Conservation (phyloP, 116 monocot species). For the Zostera marina region DNA sequence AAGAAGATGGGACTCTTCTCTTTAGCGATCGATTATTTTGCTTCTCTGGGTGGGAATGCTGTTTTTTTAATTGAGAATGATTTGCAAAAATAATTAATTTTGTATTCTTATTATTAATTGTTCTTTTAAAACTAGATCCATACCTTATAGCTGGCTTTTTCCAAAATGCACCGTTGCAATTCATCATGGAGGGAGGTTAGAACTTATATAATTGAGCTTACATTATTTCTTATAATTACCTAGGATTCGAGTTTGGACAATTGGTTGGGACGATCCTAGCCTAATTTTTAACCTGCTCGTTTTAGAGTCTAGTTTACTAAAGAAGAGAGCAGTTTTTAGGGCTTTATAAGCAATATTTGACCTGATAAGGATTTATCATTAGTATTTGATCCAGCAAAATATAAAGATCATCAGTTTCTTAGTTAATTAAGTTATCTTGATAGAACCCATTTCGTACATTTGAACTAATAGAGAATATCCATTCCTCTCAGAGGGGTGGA, state of each 20-base stretch:
- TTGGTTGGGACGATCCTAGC: too few species aligned
- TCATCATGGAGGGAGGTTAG: constrained; percentile 96
- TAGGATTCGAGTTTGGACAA: background rate
- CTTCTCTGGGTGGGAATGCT: constrained; percentile 46
- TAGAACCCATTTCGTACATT: too few species aligned
- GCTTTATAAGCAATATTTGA: too few species aligned
- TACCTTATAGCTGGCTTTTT: constrained; percentile 82
- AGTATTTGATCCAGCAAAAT: too few species aligned
- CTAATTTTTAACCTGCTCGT: too few species aligned
- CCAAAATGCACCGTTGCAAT: constrained; percentile 57
- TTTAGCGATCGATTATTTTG: constrained; percentile 45
- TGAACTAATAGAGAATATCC: too few species aligned
- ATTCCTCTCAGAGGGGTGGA: too few species aligned
- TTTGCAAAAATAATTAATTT: background rate
- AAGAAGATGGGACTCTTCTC: constrained; percentile 18
- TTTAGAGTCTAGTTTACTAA: too few species aligned
- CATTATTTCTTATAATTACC: background rate
- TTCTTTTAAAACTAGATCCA: constrained; percentile 20
- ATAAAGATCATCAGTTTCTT: too few species aligned
- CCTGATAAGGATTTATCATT: too few species aligned
- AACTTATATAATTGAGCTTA: background rate
- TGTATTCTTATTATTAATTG: background rate
- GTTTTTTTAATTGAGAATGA: background rate
- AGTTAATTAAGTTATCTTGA: too few species aligned
- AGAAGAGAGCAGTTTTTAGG: too few species aligned